These are phyloP conservation scores for Gaeumannomyces sp. DNA, from an alignment of 2,329 filamentous ascomycete genomes.

Conservation along the genomic window DNA sequence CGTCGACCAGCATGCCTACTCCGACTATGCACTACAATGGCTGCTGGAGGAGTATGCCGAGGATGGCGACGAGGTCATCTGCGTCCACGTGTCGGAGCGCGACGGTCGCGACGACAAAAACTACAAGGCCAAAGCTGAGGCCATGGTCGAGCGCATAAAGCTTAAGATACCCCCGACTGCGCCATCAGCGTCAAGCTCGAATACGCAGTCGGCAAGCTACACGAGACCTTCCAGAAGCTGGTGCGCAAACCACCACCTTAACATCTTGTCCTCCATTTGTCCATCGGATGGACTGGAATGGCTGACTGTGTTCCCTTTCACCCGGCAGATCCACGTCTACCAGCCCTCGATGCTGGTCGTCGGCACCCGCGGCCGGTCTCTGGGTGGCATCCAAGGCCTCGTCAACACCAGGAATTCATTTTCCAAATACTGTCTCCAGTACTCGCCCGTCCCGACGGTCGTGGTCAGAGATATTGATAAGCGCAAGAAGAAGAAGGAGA, in stretches of 20 bases:
- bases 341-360: conserved; percentile 88
- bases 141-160: conserved; percentile 69
- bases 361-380: conserved; percentile 75
- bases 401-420: conserved; percentile 72
- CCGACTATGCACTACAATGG: conserved; percentile 88
- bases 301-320: not conserved
- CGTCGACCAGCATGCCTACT: conserved; percentile 86
- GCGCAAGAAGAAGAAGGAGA: conserved; percentile 82
- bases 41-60: conserved; percentile 86
- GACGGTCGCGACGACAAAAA: conserved; percentile 65
- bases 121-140: conserved; percentile 71
- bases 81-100: conserved; percentile 80
- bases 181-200: conserved; percentile 82
- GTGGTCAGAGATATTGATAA: conserved; percentile 85
- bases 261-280: not conserved
- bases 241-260: conserved; percentile 41
- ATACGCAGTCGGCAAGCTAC: conserved; percentile 82
- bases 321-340: conserved; percentile 73
- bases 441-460: conserved; percentile 87
- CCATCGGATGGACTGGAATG: not conserved
- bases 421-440: conserved; percentile 90
- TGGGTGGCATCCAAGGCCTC: conserved; percentile 80
- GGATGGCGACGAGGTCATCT: conserved; percentile 89
- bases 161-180: conserved; percentile 70
- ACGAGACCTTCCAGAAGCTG: conserved; percentile 85